These are phyloP conservation scores for Nakaseomyces kungkrabaensis DNA, from an alignment of 1,139 yeast genomes.

Conservation along the genomic window DNA sequence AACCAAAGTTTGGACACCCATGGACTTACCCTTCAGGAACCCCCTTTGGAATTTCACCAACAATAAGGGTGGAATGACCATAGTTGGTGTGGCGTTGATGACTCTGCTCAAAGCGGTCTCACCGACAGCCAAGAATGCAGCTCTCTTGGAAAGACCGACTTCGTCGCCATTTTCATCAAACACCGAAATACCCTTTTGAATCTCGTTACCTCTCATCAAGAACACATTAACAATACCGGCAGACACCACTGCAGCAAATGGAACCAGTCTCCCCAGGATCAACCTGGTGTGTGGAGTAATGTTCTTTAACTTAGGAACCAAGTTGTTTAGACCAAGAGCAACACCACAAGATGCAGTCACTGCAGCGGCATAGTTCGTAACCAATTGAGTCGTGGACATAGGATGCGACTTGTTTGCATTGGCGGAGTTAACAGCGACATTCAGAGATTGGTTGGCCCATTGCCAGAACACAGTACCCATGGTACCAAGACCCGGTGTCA, in stretches of 20 bases:
- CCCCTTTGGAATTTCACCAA: conserved; percentile 68
- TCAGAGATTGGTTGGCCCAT: conserved; percentile 88
- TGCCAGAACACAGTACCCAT: conserved; percentile 95
- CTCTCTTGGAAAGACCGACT: conserved; percentile 72
- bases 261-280: conserved; percentile 76
- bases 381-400: conserved; percentile 62
- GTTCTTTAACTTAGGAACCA: conserved; percentile 71
- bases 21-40: conserved; percentile 55
- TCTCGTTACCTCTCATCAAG: conserved; percentile 91
- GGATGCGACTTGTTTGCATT: conserved; percentile 95
- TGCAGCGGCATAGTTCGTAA: conserved; percentile 73
- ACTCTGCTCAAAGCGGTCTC: conserved; percentile 94
- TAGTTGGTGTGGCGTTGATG: conserved; percentile 90
- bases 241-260: conserved; percentile 95
- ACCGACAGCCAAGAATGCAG: conserved; percentile 88
- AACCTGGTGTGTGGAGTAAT: conserved; percentile 59
- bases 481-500: conserved; percentile 85
- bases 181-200: conserved; percentile 73
- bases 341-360: conserved; percentile 93
- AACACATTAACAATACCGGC: conserved; percentile 93
- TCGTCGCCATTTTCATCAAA: conserved; percentile 56
- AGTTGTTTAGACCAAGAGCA: conserved; percentile 80
- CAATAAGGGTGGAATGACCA: conserved; percentile 88
- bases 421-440: conserved; percentile 93
- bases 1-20: conserved; percentile 52